phyloP scores from a whole-genome alignment of 2,329 filamentous ascomycete genomes.

The Fusarium albosuccineum region DNA sequence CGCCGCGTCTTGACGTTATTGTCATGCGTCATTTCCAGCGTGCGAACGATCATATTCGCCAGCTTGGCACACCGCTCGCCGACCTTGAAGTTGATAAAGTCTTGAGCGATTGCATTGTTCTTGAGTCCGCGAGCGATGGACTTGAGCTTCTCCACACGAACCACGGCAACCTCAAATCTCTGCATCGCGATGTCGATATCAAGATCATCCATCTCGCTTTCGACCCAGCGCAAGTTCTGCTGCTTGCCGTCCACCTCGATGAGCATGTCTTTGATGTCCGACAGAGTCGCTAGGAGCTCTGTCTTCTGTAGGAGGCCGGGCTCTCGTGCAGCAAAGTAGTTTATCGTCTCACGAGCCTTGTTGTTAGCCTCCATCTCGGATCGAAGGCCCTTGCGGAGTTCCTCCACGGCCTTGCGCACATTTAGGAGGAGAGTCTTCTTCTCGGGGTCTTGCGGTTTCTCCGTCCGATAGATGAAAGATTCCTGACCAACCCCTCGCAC shows the following conservation, averaged over 20 bases:
- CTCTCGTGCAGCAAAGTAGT: slow-evolving; percentile 85
- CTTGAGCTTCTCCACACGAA: slow-evolving; percentile 86
- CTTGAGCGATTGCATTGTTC: slow-evolving; percentile 87
- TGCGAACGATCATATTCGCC: slow-evolving; percentile 80
- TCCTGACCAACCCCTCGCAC: slow-evolving; percentile 87
- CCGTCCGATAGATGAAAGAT: slow-evolving; percentile 93
- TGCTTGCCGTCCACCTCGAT: slow-evolving; percentile 98
- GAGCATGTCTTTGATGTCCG: slow-evolving; percentile 85
- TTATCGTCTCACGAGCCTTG: slow-evolving; percentile 85
- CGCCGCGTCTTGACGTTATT: slow-evolving; percentile 82
- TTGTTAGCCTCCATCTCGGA: slow-evolving; percentile 90
- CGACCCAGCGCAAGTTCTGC: slow-evolving; percentile 95
- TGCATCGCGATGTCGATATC: slow-evolving; percentile 97
- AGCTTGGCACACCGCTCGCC: slow-evolving; percentile 86
- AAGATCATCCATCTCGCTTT: slow-evolving; percentile 93
- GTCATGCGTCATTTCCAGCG: slow-evolving; percentile 82
- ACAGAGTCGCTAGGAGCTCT: slow-evolving; percentile 82
- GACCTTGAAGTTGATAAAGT: slow-evolving; percentile 92
- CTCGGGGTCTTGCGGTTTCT: slow-evolving; percentile 81
- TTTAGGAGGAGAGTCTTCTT: slow-evolving; percentile 87
- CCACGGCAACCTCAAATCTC: slow-evolving; percentile 86
- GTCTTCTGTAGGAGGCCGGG: slow-evolving; percentile 82
- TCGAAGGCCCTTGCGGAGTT: slow-evolving; percentile 86
- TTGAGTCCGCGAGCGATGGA: slow-evolving; percentile 83
- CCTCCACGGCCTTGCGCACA: slow-evolving; percentile 92